Evolutionary conservation across 179 eudicot species (phyloP), one percentile per base, ranked within the genome.

Genomic region (Kewa caespitosa): DNA sequence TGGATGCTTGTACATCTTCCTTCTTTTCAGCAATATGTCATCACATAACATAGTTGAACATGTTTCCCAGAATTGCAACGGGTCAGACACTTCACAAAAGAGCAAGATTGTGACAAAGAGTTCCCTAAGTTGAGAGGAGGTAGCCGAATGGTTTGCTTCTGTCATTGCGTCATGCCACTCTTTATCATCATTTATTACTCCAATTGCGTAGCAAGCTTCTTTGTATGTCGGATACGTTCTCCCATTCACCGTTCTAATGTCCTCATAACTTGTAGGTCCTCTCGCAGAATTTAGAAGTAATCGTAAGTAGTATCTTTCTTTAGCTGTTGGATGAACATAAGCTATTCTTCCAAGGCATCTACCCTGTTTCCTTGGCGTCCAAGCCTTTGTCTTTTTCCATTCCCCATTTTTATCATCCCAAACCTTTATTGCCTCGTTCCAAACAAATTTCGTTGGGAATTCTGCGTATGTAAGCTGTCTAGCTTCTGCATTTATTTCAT

Each of bases 121-220:
- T 20, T 60, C 28, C 2, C 68, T 37, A 0, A 73, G 55, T 23
- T 60, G 52, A 3, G 38, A 3, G 2, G 67, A 55, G 34, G 38
- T 72, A 3, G 65, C 75, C 75, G 46, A 72, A 0, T 55, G 50
- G 14, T 27, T 72, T 12, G 67, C 55, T 39, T 60, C 67, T 10
- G 34, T 32, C 2, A 57, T 1, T 3, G 76, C 38, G 4, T 73
- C 54, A 3, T 57, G 9, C 67, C 76, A 59, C 30, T 73, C 76
- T 8, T 73, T 73, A 32, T 73, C 67, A 25, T 73, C 17, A 38
- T 41, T 60, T 14, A 73, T 36, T 3, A 73, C 13, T 1, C 48
- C 66, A 1, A 34, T n/a, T 0, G 65, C 33, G 18, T 34, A 59
- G 25, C 48, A 73, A 5, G 76, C 67, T 38, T 38, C 38, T n/a